Percentiles rank a stretch among this genome's conserved stretches.
phyloP scores from a whole-genome alignment of 1,284 basidiomycete species.

The Naganishia cerealis region DNA sequence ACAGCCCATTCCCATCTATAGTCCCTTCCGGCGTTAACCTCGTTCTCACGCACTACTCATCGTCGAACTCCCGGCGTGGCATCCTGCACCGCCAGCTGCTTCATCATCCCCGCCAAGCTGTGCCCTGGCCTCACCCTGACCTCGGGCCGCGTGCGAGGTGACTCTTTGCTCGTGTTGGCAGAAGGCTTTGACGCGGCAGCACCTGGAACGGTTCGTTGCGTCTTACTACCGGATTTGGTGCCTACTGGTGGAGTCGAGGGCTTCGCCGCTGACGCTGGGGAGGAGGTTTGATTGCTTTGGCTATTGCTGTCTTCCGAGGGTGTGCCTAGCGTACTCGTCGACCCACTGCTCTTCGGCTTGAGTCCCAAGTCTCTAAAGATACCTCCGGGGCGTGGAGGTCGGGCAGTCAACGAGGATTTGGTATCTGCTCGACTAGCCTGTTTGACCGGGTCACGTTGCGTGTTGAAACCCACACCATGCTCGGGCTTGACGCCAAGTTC shows the following conservation, averaged over 20 bases:
- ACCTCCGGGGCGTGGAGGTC: slow-evolving; percentile 16
- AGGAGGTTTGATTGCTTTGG: background rate
- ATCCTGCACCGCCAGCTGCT: slow-evolving; percentile 27
- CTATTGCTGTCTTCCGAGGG: background rate
- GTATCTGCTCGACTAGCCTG: background rate
- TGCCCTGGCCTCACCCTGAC: slow-evolving; percentile 19
- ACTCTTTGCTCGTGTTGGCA: background rate
- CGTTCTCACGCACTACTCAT: background rate
- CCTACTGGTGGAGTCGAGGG: background rate
- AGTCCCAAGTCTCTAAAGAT: slow-evolving; percentile 24
- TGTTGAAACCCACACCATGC: slow-evolving; percentile 19
- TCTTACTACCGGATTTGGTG: background rate
- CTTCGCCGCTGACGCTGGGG: background rate
- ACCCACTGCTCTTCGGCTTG: slow-evolving; percentile 20
- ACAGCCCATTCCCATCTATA: background rate
- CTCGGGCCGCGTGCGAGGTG: slow-evolving; percentile 16
- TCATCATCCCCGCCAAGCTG: slow-evolving; percentile 26
- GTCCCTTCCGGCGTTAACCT: background rate
- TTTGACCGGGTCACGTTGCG: slow-evolving; percentile 9
- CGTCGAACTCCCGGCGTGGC: slow-evolving; percentile 15
- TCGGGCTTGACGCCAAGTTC: slow-evolving; percentile 20
- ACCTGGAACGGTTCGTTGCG: slow-evolving; percentile 20
- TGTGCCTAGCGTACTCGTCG: background rate
- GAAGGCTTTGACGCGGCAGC: background rate
- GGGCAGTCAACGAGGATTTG: background rate